Evolutionary conservation across 805 yeast genomes (phyloP), one percentile per base, ranked within the genome.

Genomic region (Candida railenensis): DNA sequence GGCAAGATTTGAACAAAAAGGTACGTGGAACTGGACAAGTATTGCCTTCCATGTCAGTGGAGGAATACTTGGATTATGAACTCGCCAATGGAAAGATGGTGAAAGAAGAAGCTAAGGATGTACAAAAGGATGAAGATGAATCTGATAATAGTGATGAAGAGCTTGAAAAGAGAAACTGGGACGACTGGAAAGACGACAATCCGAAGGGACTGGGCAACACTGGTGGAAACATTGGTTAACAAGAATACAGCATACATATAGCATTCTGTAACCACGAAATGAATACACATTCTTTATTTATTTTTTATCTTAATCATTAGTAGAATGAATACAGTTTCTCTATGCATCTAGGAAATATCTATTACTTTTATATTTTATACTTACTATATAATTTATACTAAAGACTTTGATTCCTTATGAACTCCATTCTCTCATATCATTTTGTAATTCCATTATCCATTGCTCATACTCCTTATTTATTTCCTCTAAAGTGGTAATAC

Each of bases 201-300:
- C 86, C 90, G 0, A 82, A 80, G 57, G 99, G 99, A 5, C 83
- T 91, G 47, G 99, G 99, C 9, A 92, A 92, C 61, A 89, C 91
- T 40, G 81, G 61, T 34, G 70, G 65, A 16, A 72, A 72, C 52
- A 53, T 72, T 19, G 76, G 77, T 9, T 72, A 55, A 46, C 21
- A 14, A 4, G 15, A 9, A 9, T 15, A 4, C n/a, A n/a, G n/a
- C n/a, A n/a, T n/a, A n/a, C n/a, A n/a, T n/a, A n/a, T n/a, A n/a
- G n/a, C n/a, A n/a, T n/a, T n/a, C n/a, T n/a, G n/a, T n/a, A n/a
- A n/a, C n/a, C n/a, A n/a, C n/a, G n/a, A n/a, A n/a, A n/a, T n/a
- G n/a, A n/a, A n/a, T n/a, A n/a, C n/a, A n/a, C n/a, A n/a, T n/a
- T n/a, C n/a, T n/a, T n/a, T n/a, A n/a, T n/a, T n/a, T n/a, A n/a